These are phyloP conservation scores for Naganishia sp. DNA, from an alignment of 1,284 basidiomycete genomes.

Conservation along the genomic window DNA sequence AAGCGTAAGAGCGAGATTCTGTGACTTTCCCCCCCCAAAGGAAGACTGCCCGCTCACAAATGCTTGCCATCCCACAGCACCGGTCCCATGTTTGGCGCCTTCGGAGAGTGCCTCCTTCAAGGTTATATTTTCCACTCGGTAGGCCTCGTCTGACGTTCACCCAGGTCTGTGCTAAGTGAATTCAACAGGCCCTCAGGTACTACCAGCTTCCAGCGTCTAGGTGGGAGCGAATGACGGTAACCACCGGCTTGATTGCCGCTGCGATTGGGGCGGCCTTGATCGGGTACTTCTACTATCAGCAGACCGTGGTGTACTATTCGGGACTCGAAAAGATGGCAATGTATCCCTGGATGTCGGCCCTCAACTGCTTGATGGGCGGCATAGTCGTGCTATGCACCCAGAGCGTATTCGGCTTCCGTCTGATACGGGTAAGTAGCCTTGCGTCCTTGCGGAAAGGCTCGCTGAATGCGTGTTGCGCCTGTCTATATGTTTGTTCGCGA, in stretches of 20 bases:
- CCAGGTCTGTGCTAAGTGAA: neutral
- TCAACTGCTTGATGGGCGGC: constrained; percentile 11
- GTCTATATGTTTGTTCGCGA: neutral
- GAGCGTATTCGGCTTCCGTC: neutral
- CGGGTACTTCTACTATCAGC: neutral
- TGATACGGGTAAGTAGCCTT: constrained; percentile 10
- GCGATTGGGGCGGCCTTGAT: neutral
- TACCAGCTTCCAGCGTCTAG: constrained; percentile 2
- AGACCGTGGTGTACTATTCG: constrained; percentile 3
- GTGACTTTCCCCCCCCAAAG: too few species aligned
- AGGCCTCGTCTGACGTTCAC: neutral
- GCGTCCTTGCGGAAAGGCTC: neutral
- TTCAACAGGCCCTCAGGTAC: neutral
- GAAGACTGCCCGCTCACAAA: neutral
- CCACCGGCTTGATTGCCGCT: neutral
- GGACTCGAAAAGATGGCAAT: constrained; percentile 2
- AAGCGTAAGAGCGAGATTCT: too few species aligned
- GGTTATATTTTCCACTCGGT: constrained; percentile 13
- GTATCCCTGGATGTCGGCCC: neutral
- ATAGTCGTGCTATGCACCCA: constrained; percentile 7
- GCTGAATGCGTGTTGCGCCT: neutral
- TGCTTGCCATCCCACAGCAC: neutral
- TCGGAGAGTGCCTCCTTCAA: constrained; percentile 14
- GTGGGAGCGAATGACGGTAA: constrained; percentile 2
- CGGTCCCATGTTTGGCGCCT: neutral